Evolutionary conservation across 495 filamentous ascomycete species (phyloP).

Genomic region (Hyaloscypha finlandica): DNA sequence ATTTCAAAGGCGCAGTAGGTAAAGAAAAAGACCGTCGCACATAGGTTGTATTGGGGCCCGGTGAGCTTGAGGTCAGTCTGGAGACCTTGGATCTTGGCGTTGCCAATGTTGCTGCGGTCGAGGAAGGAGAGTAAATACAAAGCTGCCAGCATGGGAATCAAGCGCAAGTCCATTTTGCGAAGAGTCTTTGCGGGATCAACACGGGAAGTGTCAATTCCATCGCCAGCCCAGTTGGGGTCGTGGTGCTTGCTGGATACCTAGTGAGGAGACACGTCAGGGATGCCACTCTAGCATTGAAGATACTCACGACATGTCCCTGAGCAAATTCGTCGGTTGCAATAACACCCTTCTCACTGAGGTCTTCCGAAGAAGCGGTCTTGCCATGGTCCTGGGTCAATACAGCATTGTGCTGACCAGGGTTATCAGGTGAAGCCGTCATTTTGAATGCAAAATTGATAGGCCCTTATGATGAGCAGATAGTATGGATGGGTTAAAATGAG

Average conservation of each 20-base stretch:
- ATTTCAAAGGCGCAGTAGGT: conserved; percentile 27
- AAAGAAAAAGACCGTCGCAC: conserved; percentile 26
- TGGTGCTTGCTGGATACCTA: not conserved
- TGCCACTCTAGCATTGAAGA: too few relatives aligned
- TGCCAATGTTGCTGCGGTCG: conserved; percentile 64
- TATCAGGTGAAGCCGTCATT: too few relatives aligned
- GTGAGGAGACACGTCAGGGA: too few relatives aligned
- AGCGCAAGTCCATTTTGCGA: conserved; percentile 55
- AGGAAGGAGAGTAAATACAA: conserved; percentile 53
- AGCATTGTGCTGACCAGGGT: too few relatives aligned
- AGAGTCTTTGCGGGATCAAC: conserved; percentile 45
- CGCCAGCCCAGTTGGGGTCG: conserved; percentile 15
- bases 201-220: conserved; percentile 23
- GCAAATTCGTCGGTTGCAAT: too few relatives aligned
- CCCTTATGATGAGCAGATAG: too few relatives aligned
- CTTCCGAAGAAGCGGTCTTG: too few relatives aligned
- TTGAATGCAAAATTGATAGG: too few relatives aligned
- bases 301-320: too few relatives aligned
- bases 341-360: too few relatives aligned
- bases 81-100: conserved; percentile 75
- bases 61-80: conserved; percentile 60
- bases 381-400: too few relatives aligned
- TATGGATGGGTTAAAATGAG: too few relatives aligned
- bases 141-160: conserved; percentile 63
- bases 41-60: conserved; percentile 57